Conservation (phyloP, 2,329 filamentous ascomycete genomes). For the Fusarium brevicatenulatum region DNA sequence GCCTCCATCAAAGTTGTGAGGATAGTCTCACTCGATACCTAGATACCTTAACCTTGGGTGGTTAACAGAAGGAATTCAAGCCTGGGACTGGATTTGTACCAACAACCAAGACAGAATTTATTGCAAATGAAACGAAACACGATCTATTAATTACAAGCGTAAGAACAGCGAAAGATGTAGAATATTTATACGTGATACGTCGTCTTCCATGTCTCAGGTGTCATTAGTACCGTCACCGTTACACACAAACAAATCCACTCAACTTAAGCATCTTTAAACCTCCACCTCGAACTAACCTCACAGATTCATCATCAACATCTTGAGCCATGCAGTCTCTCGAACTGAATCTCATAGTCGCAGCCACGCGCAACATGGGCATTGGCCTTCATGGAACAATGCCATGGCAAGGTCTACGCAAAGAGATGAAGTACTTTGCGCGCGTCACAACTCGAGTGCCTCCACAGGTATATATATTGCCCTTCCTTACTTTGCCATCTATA, state of each 20-base stretch:
- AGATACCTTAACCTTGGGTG: not conserved
- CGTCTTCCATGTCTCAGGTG: not conserved
- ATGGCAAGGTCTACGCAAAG: conserved; percentile 87
- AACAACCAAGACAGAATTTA: not conserved
- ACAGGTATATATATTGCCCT: conserved; percentile 50
- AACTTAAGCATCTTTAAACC: conserved; percentile 2
- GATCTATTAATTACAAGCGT: not conserved
- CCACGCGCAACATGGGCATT: conserved; percentile 91
- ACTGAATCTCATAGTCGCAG: conserved; percentile 92
- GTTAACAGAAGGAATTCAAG: not conserved
- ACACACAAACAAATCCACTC: conserved; percentile 27
- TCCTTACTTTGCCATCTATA: not conserved
- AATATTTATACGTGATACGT: not conserved
- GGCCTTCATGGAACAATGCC: conserved; percentile 82
- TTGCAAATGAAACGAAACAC: not conserved
- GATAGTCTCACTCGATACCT: not conserved
- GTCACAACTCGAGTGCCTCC: conserved; percentile 77
- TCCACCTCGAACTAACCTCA: not conserved
- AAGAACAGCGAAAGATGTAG: not conserved
- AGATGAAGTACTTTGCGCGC: conserved; percentile 95
- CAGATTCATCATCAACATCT: conserved; percentile 5
- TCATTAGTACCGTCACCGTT: not conserved
- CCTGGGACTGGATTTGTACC: not conserved
- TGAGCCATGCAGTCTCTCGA: conserved; percentile 58
- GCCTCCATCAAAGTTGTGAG: conserved; percentile 51